Percentiles rank a stretch among this genome's conserved stretches.
Conservation (phyloP, 2,329 filamentous ascomycete species). For the Mycosphaerelloides madeirae region DNA sequence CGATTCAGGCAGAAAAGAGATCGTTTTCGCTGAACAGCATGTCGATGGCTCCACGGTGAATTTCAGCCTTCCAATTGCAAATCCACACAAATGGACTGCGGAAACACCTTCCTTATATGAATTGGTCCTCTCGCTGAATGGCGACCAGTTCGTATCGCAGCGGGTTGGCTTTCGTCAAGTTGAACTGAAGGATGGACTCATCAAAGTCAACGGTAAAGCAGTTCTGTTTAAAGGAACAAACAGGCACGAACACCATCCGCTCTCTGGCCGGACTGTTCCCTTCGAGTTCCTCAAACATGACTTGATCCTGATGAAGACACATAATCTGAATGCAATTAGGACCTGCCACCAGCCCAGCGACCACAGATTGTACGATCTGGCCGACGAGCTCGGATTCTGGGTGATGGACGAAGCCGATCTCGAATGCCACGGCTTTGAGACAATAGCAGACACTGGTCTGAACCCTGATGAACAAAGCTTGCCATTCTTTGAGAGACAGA, state of each 20-base stretch:
- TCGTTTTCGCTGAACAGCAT: conserved; percentile 26
- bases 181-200: conserved; percentile 56
- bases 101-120: conserved; percentile 61
- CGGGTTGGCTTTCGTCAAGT: conserved; percentile 60
- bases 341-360: conserved; percentile 66
- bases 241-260: conserved; percentile 65
- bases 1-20: conserved; percentile 30
- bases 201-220: conserved; percentile 59
- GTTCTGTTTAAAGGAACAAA: conserved; percentile 63
- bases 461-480: conserved; percentile 50
- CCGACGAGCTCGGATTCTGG: conserved; percentile 64
- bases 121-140: conserved; percentile 44
- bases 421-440: conserved; percentile 44
- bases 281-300: conserved; percentile 58
- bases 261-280: conserved; percentile 59
- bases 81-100: conserved; percentile 64
- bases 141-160: conserved; percentile 45
- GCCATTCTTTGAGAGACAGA: conserved; percentile 44
- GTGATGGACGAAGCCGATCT: conserved; percentile 55
- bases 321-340: conserved; percentile 68
- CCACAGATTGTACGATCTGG: conserved; percentile 54
- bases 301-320: conserved; percentile 62
- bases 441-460: conserved; percentile 27
- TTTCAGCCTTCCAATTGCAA: conserved; percentile 42
- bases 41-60: conserved; percentile 21